Evolutionary conservation across 2,329 filamentous ascomycete species (phyloP).

Genomic region (Penicillium sp.): DNA sequence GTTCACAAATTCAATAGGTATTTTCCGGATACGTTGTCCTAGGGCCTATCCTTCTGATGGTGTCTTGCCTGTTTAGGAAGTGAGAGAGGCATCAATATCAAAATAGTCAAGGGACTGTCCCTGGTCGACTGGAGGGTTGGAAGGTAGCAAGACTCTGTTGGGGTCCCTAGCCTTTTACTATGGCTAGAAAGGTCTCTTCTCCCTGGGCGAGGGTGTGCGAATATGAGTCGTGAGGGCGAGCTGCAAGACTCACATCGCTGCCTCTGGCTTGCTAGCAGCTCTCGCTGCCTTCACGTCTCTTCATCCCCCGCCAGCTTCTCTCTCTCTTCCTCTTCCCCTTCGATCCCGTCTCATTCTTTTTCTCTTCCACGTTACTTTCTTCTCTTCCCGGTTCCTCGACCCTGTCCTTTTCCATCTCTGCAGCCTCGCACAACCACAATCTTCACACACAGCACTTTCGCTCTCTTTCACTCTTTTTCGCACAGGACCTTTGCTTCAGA

Average conservation of each 20-base stretch:
- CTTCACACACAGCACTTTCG: neutral
- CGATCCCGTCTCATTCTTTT: neutral
- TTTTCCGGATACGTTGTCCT: neutral
- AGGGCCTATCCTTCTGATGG: neutral
- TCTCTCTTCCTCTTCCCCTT: neutral
- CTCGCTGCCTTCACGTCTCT: neutral
- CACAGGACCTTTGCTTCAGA: neutral
- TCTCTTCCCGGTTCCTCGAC: neutral
- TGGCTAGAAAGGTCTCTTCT: neutral
- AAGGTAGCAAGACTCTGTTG: neutral
- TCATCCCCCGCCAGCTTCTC: no score
- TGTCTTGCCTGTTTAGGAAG: neutral
- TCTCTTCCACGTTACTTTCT: neutral
- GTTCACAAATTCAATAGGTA: neutral
- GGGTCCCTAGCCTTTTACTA: neutral
- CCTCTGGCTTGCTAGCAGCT: neutral
- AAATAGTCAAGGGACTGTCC: neutral
- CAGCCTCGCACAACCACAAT: neutral
- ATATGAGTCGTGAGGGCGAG: neutral
- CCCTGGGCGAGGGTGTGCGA: neutral
- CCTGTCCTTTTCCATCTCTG: neutral
- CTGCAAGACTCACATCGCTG: neutral
- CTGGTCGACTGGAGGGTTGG: neutral
- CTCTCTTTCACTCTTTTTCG: neutral
- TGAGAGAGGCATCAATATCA: neutral